Conservation (phyloP, 2,329 filamentous ascomycete species). For the Zymoseptoria ardabiliae region DNA sequence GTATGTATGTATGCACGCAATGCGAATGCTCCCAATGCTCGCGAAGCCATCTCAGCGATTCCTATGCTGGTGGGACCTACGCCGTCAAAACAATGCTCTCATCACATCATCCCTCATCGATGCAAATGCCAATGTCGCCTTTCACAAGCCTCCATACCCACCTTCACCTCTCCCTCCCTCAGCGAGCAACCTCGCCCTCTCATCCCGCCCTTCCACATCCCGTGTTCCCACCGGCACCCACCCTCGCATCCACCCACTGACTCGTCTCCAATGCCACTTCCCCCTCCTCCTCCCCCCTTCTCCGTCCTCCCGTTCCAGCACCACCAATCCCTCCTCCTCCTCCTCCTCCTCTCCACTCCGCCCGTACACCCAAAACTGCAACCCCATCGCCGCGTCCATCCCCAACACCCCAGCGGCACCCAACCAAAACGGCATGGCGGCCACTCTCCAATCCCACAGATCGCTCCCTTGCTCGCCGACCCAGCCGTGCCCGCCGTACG, state of each 20-base stretch:
- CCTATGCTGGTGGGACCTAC: no score
- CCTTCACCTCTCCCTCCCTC: neutral
- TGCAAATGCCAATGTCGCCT: neutral
- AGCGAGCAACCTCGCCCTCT: neutral
- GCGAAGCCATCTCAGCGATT: neutral
- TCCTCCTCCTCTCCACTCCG: constrained; percentile 39
- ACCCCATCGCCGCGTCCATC: constrained; percentile 54
- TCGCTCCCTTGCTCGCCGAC: constrained; percentile 49
- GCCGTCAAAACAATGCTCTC: neutral
- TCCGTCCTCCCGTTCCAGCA: constrained; percentile 27
- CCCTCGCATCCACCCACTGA: constrained; percentile 59
- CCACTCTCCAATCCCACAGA: constrained; percentile 49
- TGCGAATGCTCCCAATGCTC: neutral
- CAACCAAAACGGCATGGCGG: constrained; percentile 57
- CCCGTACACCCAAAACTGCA: constrained; percentile 57
- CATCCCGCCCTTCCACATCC: constrained; percentile 2
- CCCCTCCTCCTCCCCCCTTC: constrained; percentile 30
- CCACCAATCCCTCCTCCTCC: constrained; percentile 29
- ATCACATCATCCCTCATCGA: neutral
- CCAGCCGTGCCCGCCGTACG: constrained; percentile 52
- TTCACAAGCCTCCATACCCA: neutral
- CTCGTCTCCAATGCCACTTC: constrained; percentile 45
- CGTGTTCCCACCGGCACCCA: constrained; percentile 48
- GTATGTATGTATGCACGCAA: neutral
- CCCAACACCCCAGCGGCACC: constrained; percentile 58